These are phyloP conservation scores for Mortierella sp. DNA, from an alignment of 371 early-diverging fungal genomes.

Conservation along the genomic window DNA sequence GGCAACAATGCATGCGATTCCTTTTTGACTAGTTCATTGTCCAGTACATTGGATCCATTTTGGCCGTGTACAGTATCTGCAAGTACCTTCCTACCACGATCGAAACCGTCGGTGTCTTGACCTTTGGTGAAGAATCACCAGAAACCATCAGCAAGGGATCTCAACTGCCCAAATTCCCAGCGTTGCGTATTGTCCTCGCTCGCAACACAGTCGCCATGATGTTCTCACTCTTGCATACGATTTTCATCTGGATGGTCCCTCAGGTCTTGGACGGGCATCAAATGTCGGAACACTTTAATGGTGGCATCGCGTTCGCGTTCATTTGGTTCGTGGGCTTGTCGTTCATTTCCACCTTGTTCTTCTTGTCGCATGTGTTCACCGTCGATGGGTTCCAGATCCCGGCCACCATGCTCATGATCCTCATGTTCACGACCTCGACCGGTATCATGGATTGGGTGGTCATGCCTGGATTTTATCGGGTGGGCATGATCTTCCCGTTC, in stretches of 20 bases:
- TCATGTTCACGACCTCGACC: slow-evolving; percentile 50
- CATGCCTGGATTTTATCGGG: slow-evolving; percentile 48
- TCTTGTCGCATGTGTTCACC: slow-evolving; percentile 39
- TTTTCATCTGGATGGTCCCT: slow-evolving; percentile 54
- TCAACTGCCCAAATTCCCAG: slow-evolving; percentile 44
- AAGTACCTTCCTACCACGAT: slow-evolving; percentile 52
- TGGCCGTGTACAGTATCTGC: slow-evolving; percentile 47
- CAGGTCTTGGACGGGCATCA: slow-evolving; percentile 43
- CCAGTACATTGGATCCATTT: slow-evolving; percentile 46
- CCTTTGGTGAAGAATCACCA: slow-evolving; percentile 13
- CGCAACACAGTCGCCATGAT: slow-evolving; percentile 30
- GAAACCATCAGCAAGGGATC: slow-evolving; percentile 11
- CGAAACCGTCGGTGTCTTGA: slow-evolving; percentile 48
- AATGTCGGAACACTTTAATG: slow-evolving; percentile 38
- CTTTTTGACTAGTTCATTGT: slow-evolving; percentile 43
- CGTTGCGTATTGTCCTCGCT: slow-evolving; percentile 45
- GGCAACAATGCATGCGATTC: too few relatives aligned
- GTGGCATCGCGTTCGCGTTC: slow-evolving; percentile 47
- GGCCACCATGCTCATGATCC: slow-evolving; percentile 49
- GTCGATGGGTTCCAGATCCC: slow-evolving; percentile 53
- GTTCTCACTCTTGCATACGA: slow-evolving; percentile 40
- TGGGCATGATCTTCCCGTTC: slow-evolving; percentile 52
- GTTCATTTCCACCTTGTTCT: slow-evolving; percentile 44
- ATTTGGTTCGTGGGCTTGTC: slow-evolving; percentile 48
- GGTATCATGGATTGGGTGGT: slow-evolving; percentile 47